Evolutionary conservation across 2,329 filamentous ascomycete genomes (phyloP).

Genomic region (Lachnellula cervina): DNA sequence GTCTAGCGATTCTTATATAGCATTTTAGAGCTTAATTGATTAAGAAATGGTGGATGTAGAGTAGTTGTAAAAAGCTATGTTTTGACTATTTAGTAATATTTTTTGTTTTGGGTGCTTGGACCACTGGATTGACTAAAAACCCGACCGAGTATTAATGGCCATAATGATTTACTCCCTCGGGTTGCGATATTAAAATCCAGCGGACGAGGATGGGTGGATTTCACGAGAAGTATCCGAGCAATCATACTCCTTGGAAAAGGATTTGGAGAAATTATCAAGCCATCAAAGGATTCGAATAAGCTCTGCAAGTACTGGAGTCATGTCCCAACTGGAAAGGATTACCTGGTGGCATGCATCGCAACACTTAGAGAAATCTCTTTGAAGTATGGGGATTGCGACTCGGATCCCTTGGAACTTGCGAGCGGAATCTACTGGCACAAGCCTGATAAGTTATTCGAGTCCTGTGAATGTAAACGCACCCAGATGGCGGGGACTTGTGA

Average conservation of each 20-base stretch:
- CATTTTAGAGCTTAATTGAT: no score
- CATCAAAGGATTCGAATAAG: neutral
- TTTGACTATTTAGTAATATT: no score
- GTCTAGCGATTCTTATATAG: no score
- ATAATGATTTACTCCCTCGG: neutral
- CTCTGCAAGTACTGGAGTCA: constrained; percentile 2
- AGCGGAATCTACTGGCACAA: constrained; percentile 5
- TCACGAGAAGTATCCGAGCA: constrained; percentile 1
- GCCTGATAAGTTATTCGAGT: neutral
- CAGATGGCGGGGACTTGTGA: neutral
- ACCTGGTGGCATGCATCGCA: constrained; percentile 1
- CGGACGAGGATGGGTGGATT: constrained; percentile 10
- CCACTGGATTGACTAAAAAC: no score
- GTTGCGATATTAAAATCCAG: constrained; percentile 2
- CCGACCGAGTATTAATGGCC: neutral
- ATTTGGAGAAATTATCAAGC: constrained; percentile 8
- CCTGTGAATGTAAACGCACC: neutral
- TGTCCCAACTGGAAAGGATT: constrained; percentile 2
- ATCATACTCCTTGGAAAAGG: constrained; percentile 7
- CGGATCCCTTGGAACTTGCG: neutral
- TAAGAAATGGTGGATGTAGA: no score
- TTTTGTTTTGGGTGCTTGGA: no score
- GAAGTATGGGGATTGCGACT: neutral
- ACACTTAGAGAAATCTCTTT: neutral
- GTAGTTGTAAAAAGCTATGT: no score